Conservation (phyloP, 2,329 filamentous ascomycete genomes). For the Venturia pyrina region DNA sequence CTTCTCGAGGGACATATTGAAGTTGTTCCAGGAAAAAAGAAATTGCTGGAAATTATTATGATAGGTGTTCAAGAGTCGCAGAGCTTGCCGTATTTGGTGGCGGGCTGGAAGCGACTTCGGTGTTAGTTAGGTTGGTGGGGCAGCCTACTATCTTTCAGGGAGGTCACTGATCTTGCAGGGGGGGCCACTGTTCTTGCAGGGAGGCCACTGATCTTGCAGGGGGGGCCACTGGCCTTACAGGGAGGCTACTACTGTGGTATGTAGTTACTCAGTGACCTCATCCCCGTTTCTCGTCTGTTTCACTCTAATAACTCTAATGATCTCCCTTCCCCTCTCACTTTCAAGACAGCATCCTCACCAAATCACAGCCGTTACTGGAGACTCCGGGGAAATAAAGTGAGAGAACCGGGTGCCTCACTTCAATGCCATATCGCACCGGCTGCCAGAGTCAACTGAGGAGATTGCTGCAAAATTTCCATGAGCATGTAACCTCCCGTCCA, state of each 20-base stretch:
- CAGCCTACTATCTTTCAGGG: neutral
- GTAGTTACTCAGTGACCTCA: neutral
- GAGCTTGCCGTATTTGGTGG: neutral
- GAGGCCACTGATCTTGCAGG: too few species aligned
- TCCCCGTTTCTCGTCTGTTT: neutral
- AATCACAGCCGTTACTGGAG: too few species aligned
- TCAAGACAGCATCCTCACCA: neutral
- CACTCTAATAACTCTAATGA: neutral
- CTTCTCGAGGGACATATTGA: slow-evolving; percentile 43
- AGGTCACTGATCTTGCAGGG: neutral
- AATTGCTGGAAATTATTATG: neutral
- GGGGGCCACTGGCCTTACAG: too few species aligned
- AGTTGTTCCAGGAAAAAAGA: slow-evolving; percentile 2
- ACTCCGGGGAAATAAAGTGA: too few species aligned
- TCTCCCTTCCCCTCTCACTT: neutral
- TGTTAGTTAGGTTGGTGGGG: neutral
- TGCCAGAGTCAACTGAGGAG: too few species aligned
- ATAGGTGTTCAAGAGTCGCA: neutral
- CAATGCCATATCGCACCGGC: too few species aligned
- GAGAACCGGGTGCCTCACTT: too few species aligned
- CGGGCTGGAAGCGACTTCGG: neutral
- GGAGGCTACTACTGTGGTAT: too few species aligned
- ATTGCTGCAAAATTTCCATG: too few species aligned
- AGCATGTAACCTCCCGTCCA: too few species aligned
- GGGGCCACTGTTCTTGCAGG: neutral